Evolutionary conservation across 2,329 filamentous ascomycete species (phyloP).

Genomic region (Geosmithia morbida): DNA sequence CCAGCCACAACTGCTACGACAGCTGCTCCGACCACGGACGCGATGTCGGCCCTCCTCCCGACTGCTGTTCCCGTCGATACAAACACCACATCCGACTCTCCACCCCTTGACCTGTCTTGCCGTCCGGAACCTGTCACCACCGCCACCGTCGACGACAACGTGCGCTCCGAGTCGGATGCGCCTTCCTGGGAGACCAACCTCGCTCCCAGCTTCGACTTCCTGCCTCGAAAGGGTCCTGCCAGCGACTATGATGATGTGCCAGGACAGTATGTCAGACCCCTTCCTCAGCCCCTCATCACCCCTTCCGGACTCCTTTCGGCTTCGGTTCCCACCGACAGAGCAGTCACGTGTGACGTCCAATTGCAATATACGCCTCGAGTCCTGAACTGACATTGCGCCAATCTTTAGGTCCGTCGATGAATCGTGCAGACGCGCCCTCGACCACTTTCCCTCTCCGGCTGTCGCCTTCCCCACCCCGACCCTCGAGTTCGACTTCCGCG

Average conservation of each 20-base stretch:
- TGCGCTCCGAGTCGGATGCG: neutral
- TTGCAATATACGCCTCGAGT: too few species aligned
- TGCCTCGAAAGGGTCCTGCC: neutral
- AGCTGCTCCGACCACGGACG: neutral
- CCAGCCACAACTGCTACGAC: neutral
- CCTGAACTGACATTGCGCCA: neutral
- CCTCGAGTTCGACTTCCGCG: constrained; percentile 33
- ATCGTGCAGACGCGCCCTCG: constrained; percentile 19
- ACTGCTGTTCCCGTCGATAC: neutral
- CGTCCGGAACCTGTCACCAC: neutral
- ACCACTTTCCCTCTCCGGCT: constrained; percentile 25
- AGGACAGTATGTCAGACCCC: neutral
- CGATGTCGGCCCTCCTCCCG: neutral
- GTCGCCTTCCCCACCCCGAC: constrained; percentile 28
- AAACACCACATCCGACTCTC: neutral
- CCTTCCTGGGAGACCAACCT: neutral
- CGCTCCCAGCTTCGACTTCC: neutral
- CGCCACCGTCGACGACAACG: neutral
- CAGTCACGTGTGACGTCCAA: too few species aligned
- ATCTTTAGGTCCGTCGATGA: constrained; percentile 15
- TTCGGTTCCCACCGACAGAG: too few species aligned
- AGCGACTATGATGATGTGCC: neutral
- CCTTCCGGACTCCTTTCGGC: too few species aligned
- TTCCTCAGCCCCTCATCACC: neutral
- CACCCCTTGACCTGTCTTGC: neutral